These are phyloP conservation scores for Pisolithus microcarpus DNA, from an alignment of 768 basidiomycete species.

Conservation along the genomic window DNA sequence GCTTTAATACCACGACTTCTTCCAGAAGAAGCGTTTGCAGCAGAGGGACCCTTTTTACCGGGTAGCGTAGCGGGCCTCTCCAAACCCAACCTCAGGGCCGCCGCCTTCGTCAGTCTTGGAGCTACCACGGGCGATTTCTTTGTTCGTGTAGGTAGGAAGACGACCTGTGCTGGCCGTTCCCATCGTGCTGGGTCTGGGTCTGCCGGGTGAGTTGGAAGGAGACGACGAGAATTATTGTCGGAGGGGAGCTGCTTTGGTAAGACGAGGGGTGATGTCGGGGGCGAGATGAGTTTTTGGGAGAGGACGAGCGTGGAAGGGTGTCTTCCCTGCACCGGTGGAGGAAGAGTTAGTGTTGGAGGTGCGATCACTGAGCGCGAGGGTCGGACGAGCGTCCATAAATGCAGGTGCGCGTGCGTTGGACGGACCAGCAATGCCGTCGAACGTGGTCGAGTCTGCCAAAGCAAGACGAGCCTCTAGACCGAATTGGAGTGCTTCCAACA, in stretches of 20 bases:
- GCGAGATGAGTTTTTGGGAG: no score
- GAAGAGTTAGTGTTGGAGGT: no score
- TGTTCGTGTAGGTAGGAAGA: slow-evolving; percentile 22
- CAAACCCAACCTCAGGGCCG: slow-evolving; percentile 58
- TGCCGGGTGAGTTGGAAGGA: slow-evolving; percentile 28
- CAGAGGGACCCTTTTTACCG: slow-evolving; percentile 32
- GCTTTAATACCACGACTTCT: slow-evolving; percentile 5
- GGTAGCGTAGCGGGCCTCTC: slow-evolving; percentile 32
- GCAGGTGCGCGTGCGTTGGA: no score
- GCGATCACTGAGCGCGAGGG: no score
- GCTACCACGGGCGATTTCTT: slow-evolving; percentile 57
- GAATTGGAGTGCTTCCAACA: no score
- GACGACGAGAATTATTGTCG: slow-evolving; percentile 46
- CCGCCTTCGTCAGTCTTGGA: slow-evolving; percentile 72
- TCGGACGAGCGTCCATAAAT: no score
- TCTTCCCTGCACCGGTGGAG: no score
- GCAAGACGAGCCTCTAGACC: no score
- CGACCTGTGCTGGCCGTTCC: slow-evolving; percentile 28
- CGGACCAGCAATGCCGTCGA: no score
- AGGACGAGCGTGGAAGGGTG: no score
- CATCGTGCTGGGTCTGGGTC: slow-evolving; percentile 20
- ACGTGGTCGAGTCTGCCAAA: no score
- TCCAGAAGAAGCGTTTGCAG: slow-evolving; percentile 17
- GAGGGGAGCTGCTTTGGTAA: slow-evolving; percentile 65
- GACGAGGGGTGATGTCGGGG: slow-evolving; percentile 73